Evolutionary conservation across 192 early-diverging fungal genomes (phyloP), one percentile per base, ranked within the genome.

Genomic region (Allomyces javanicus): DNA sequence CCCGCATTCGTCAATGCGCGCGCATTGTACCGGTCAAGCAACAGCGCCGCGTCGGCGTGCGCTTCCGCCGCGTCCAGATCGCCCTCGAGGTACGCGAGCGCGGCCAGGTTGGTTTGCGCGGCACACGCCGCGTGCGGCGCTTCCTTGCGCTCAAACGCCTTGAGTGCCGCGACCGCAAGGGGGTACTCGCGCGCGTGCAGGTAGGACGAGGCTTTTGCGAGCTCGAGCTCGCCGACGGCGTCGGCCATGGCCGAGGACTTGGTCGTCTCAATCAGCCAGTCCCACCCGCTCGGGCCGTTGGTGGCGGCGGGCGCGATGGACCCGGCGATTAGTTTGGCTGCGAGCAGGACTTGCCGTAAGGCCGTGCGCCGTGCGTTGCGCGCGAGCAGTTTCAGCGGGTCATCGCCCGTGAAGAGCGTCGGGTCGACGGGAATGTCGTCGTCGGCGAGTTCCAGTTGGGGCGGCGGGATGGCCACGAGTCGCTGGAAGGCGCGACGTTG

Each of bases 181-280:
- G 62, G 23, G 19, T 75, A 82, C 43, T 83, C 78, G 63, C 78
- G 78, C 7, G 78, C 70, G 65, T 79, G 80, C 6, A 83, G 55
- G 45, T 70, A 82, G 44, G 82, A 80, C 22, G 82, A 72, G 14
- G 82, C 78, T 67, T 83, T 83, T 1, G 82, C 79, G 68, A 83
- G 82, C 65, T 82, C 82, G 22, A 83, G 70, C 62, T 83, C 82
- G 63, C 69, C 72, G 7, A 76, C 78, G 43, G 82, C 80, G 24
- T 75, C 75, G 0, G 75, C 72, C 44, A 80, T 72, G 10, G 76
- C 72, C 12, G 79, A 82, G 21, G 64, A 45, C 62, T 80, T 79
- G 44, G 82, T 70, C n/a, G 72, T 73, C 22, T 82, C 80, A 4
- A 77, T 71, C 21, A 81, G 70, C 75, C 76, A 81, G 66, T 83